Evolutionary conservation across 2,329 filamentous ascomycete species (phyloP).

Genomic region (Hypoxylon sp.): DNA sequence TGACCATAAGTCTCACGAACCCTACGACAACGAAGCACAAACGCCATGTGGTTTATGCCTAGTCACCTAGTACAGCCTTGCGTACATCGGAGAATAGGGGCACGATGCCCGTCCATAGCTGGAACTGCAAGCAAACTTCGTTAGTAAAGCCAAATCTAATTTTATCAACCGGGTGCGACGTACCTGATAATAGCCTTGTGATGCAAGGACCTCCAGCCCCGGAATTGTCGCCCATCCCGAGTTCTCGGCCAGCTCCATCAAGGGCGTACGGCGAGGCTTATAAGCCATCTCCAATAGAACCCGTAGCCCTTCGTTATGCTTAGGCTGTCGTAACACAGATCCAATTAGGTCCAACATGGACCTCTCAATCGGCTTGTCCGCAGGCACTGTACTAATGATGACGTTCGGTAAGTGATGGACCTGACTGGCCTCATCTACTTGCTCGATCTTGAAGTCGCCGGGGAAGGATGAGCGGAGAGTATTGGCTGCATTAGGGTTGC

Average conservation of each 20-base stretch:
- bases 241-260: conserved; percentile 86
- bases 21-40: conserved; percentile 1
- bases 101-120: conserved; percentile 86
- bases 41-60: conserved; percentile 17
- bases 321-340: conserved; percentile 63
- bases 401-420: conserved; percentile 72
- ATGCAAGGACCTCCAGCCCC: conserved; percentile 89
- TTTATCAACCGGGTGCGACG: conserved; percentile 51
- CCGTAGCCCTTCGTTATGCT: conserved; percentile 58
- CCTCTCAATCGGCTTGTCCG: conserved; percentile 84
- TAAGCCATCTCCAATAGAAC: conserved; percentile 97
- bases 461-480: conserved; percentile 81
- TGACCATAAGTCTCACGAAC: conserved; percentile 5
- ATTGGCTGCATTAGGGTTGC: conserved; percentile 77
- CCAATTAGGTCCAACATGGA: conserved; percentile 76
- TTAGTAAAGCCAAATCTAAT: conserved; percentile 34
- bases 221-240: conserved; percentile 87
- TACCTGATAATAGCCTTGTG: conserved; percentile 91
- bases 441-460: conserved; percentile 75
- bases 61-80: conserved; percentile 67
- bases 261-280: conserved; percentile 83
- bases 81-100: conserved; percentile 80
- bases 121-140: conserved; percentile 68
- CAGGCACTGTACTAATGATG: conserved; percentile 91
- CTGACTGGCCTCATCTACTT: conserved; percentile 66